A percentile compares a stretch with the other conserved stretches of the same genome.
Evolutionary conservation across 2,329 filamentous ascomycete species (phyloP).

Genomic region (Clonostachys sp.): DNA sequence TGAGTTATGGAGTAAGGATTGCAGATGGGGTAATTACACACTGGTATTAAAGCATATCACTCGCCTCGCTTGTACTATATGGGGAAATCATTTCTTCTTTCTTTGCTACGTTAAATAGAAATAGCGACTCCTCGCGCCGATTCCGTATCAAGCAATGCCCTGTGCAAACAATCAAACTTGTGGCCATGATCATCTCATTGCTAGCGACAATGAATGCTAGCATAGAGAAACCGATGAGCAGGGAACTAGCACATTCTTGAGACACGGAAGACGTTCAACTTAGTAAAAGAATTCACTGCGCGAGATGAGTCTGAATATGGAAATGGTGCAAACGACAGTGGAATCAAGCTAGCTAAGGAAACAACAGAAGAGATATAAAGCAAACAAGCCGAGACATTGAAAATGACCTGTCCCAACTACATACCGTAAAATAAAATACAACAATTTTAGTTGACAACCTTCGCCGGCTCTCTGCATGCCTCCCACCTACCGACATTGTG

Average conservation of each 20-base stretch:
- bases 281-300: slow-evolving; percentile 9
- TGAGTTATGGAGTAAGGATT: no score
- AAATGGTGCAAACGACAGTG: slow-evolving; percentile 14
- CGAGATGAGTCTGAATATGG: no score
- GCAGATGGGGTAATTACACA: no score
- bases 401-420: slow-evolving; percentile 21
- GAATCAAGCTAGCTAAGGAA: slow-evolving; percentile 34
- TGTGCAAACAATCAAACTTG: no score
- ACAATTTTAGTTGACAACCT: slow-evolving; percentile 21
- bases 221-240: no score
- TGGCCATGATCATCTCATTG: no score
- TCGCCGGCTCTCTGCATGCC: slow-evolving; percentile 18
- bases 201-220: no score
- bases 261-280: background rate
- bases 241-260: no score
- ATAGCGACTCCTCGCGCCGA: no score
- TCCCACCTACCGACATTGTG: slow-evolving; percentile 6
- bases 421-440: slow-evolving; percentile 29
- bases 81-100: background rate
- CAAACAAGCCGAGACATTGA: slow-evolving; percentile 22
- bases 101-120: no score
- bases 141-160: no score
- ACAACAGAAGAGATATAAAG: slow-evolving; percentile 20
- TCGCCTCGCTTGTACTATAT: background rate
- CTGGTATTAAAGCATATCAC: no score